Base-by-base conservation (phyloP, 2,329 filamentous ascomycete genomes). In the Talaromyces sp. region DNA sequence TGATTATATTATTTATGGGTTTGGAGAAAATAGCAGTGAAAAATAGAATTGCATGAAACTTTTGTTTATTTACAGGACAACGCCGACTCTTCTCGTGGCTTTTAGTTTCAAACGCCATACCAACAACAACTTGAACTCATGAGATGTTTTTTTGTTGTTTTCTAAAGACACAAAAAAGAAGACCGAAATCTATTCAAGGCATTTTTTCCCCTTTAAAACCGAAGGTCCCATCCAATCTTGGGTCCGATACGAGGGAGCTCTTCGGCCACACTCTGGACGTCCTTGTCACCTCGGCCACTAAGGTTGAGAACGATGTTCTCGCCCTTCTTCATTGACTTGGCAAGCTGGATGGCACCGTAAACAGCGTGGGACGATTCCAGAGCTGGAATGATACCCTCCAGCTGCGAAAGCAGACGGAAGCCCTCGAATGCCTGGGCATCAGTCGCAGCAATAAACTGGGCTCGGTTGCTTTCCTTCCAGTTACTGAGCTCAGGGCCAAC, bases 221-320 rank as follows among this genome's bases (percentile, higher is more conserved):
- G 59, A 54, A 65, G 56, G 49, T 88, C 85, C 85, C 85, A 88
- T 55, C 83, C 92, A 76, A 99, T 98, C 81, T 89, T 82, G 8
- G 95, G 95, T 0, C 95, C 93, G 64, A 99, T 77, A 68, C 84
- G 90, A 19, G 93, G 93, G 72, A 99, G 79, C 78, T 96, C 92
- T 72, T 99, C 95, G 0, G 95, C 95, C 57, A 99, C 93, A 71
- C 91, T 96, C 85, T 99, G 93, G 62, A 99, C 95, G 73, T 99
- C 95, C 86, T 99, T 99, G 78, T 99, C 95, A 65, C 95, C 95
- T 68, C 95, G 84, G 9, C 95, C 95, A 72, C 90, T 96, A 42
- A 99, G 76, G 78, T 93, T 98, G 65, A 99, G 93, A 63, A 99
- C 93, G 30, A 99, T 80, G 71, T 98, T 92, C 78, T 97, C 81